Conservation (phyloP, 192 early-diverging fungal genomes). For the Podila epicladia region DNA sequence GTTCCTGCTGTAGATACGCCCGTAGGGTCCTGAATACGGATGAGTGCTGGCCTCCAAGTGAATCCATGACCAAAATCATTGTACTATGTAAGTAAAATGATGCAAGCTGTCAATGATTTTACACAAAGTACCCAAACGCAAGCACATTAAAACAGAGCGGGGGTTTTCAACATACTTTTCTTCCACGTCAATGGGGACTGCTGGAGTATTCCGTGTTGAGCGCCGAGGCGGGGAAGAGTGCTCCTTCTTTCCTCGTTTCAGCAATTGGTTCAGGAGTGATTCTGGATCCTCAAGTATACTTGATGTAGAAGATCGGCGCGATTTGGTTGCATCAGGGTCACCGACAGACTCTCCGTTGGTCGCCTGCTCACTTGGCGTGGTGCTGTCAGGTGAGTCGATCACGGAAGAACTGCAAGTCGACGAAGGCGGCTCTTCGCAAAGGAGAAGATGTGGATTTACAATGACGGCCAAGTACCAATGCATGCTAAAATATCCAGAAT, state of each 20-base stretch:
- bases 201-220: not conserved
- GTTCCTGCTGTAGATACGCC: constrained; percentile 47
- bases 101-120: not conserved
- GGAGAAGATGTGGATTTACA: constrained; percentile 68
- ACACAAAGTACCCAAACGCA: not conserved
- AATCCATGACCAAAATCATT: constrained; percentile 73
- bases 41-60: constrained; percentile 60
- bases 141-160: not conserved
- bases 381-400: not conserved
- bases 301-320: not conserved
- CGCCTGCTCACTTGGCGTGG: not conserved
- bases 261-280: not conserved
- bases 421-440: constrained; percentile 1
- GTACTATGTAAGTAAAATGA: constrained; percentile 31
- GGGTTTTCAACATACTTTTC: constrained; percentile 5
- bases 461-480: constrained; percentile 91
- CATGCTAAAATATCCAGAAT: constrained; percentile 47
- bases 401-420: not conserved
- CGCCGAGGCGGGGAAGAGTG: not conserved
- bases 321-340: not conserved
- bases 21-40: constrained; percentile 49
- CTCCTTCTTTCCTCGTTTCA: not conserved
- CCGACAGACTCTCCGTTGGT: not conserved
- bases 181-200: constrained; percentile 15
- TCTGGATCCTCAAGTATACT: not conserved